phyloP scores from a whole-genome alignment of 2,329 filamentous ascomycete species.

The Exutisphaerella laricina region DNA sequence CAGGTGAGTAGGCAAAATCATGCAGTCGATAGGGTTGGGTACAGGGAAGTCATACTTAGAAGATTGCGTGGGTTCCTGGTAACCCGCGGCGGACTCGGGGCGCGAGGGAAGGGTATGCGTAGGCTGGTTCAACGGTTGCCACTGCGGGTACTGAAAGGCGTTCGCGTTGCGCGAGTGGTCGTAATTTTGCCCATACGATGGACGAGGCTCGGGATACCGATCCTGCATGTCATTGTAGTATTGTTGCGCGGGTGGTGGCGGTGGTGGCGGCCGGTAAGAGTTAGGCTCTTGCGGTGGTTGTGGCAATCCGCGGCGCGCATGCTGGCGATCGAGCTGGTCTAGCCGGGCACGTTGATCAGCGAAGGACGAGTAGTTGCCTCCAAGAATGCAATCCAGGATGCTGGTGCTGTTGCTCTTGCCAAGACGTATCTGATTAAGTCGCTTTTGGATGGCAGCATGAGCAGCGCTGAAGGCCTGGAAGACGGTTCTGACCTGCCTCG shows the following conservation, averaged over 20 bases:
- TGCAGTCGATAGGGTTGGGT: background rate
- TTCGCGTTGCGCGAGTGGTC: background rate
- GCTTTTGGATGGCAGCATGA: conserved; percentile 46
- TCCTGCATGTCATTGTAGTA: conserved; percentile 2
- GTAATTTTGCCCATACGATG: background rate
- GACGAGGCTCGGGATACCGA: background rate
- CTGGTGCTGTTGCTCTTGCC: conserved; percentile 38
- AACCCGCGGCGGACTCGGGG: background rate
- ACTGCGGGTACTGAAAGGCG: background rate
- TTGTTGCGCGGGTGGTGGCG: background rate
- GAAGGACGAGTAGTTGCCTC: conserved; percentile 74
- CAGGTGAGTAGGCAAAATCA: background rate
- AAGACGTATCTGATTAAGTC: conserved; percentile 38
- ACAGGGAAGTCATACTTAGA: conserved; percentile 3
- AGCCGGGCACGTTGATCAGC: conserved; percentile 54
- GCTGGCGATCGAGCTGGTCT: conserved; percentile 1
- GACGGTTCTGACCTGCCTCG: conserved; percentile 63
- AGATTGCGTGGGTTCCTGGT: background rate
- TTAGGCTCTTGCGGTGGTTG: background rate
- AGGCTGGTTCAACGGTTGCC: background rate
- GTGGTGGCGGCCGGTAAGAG: background rate
- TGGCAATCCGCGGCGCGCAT: background rate
- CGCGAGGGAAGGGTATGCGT: background rate
- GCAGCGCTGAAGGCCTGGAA: conserved; percentile 64
- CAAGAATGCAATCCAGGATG: conserved; percentile 67